Percentiles rank a stretch among this genome's conserved stretches.
phyloP scores from a whole-genome alignment of 2,329 filamentous ascomycete genomes.

The Nemania sp. region DNA sequence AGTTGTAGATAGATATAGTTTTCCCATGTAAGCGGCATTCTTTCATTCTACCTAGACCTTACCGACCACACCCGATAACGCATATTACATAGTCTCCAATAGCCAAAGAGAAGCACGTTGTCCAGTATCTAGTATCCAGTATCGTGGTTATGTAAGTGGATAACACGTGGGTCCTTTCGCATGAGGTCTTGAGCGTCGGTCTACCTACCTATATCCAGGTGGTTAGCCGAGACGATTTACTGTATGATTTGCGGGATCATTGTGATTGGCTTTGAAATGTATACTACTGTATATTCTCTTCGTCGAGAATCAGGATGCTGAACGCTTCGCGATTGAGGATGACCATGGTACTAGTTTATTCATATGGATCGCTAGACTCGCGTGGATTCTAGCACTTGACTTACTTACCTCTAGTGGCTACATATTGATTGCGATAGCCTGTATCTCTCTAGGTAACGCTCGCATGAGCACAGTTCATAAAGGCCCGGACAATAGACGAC shows the following conservation, averaged over 20 bases:
- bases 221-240: conserved; percentile 13
- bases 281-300: conserved; percentile 5
- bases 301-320: neutral
- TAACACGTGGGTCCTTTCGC: neutral
- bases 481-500: conserved; percentile 10
- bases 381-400: neutral
- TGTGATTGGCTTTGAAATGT: neutral
- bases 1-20: conserved; percentile 4
- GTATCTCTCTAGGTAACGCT: neutral
- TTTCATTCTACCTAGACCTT: conserved; percentile 11
- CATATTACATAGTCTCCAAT: neutral
- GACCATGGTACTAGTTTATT: neutral
- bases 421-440: neutral
- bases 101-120: neutral
- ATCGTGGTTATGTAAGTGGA: conserved; percentile 14
- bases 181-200: neutral
- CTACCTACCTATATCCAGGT: neutral
- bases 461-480: conserved; percentile 19
- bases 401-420: neutral
- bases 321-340: neutral
- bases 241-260: no score
- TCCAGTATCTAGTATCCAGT: no score
- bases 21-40: neutral
- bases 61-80: conserved; percentile 1
- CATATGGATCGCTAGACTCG: neutral